Percentiles rank a stretch among this genome's conserved stretches.
Evolutionary conservation across 306 rosid genomes (phyloP).

Genomic region (Vachellia collinsii): DNA sequence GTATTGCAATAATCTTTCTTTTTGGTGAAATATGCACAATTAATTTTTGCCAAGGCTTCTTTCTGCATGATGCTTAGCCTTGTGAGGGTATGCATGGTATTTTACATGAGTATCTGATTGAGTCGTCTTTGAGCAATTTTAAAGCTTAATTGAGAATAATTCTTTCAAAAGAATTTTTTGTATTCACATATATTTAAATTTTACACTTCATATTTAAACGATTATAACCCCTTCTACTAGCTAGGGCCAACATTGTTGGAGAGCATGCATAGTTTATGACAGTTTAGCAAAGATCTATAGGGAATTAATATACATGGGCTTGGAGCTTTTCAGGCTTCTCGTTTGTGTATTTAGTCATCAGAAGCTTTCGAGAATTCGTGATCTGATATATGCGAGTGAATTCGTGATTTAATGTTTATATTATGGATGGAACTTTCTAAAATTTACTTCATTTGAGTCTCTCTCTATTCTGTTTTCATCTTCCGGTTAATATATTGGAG

Average conservation of each 20-base stretch:
- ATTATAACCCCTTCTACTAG: too few species aligned
- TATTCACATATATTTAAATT: too few species aligned
- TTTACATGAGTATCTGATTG: too few species aligned
- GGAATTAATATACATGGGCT: constrained; percentile 30
- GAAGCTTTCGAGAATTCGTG: neutral
- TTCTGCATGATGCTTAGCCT: neutral
- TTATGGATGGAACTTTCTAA: constrained; percentile 6
- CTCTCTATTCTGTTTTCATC: neutral
- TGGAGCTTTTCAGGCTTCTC: constrained; percentile 37
- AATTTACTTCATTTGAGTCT: neutral
- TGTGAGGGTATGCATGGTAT: neutral
- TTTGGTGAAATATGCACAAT: neutral
- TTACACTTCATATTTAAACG: too few species aligned
- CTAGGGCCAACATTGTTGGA: too few species aligned
- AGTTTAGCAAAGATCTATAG: neutral
- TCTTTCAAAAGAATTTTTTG: too few species aligned
- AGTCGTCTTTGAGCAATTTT: too few species aligned
- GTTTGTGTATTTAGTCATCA: constrained; percentile 4
- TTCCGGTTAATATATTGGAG: neutral
- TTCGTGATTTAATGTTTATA: constrained; percentile 12
- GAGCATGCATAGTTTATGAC: neutral
- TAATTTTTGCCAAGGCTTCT: neutral
- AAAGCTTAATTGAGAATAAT: too few species aligned
- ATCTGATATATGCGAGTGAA: neutral
- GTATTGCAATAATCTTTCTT: neutral